Percentiles rank a stretch among this genome's conserved stretches.
phyloP scores from a whole-genome alignment of 2,329 filamentous ascomycete species.

The Aspergillus luchuensis region DNA sequence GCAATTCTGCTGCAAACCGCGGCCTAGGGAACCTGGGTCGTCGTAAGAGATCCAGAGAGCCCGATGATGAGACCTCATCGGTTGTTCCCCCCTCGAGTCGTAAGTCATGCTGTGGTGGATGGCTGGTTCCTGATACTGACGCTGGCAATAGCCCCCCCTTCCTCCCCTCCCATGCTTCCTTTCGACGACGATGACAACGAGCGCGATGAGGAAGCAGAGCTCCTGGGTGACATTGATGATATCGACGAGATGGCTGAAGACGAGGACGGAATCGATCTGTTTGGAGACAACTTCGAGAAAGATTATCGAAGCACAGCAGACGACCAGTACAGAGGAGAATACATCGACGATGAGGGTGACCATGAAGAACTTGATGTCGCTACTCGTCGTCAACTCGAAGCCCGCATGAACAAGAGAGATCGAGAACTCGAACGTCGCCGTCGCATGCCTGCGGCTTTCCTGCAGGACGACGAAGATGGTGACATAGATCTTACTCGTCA shows the following conservation, averaged over 20 bases:
- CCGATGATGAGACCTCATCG: slow-evolving; percentile 64
- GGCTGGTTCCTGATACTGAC: slow-evolving; percentile 17
- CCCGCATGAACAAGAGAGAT: slow-evolving; percentile 63
- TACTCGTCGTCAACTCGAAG: slow-evolving; percentile 61
- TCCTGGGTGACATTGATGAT: slow-evolving; percentile 66
- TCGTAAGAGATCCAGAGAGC: slow-evolving; percentile 66
- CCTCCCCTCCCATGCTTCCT: slow-evolving; percentile 62
- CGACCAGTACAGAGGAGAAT: slow-evolving; percentile 59
- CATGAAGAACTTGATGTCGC: slow-evolving; percentile 63
- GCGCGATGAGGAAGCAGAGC: slow-evolving; percentile 57
- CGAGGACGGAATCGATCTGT: slow-evolving; percentile 69
- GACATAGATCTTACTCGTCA: slow-evolving; percentile 83
- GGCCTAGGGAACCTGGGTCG: slow-evolving; percentile 58
- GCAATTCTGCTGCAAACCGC: slow-evolving; percentile 81
- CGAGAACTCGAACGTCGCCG: slow-evolving; percentile 60
- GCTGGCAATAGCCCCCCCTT: slow-evolving; percentile 48
- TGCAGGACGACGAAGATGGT: slow-evolving; percentile 76
- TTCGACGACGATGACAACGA: slow-evolving; percentile 51
- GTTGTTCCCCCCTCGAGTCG: slow-evolving; percentile 64
- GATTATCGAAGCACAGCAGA: slow-evolving; percentile 56
- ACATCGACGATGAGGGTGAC: slow-evolving; percentile 67
- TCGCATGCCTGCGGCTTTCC: slow-evolving; percentile 63
- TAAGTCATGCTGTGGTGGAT: slow-evolving; percentile 45
- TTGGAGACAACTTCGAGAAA: slow-evolving; percentile 66
- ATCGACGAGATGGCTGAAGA: slow-evolving; percentile 70